Evolutionary conservation across 2,329 filamentous ascomycete genomes (phyloP).

Genomic region (Epichloe baconii): DNA sequence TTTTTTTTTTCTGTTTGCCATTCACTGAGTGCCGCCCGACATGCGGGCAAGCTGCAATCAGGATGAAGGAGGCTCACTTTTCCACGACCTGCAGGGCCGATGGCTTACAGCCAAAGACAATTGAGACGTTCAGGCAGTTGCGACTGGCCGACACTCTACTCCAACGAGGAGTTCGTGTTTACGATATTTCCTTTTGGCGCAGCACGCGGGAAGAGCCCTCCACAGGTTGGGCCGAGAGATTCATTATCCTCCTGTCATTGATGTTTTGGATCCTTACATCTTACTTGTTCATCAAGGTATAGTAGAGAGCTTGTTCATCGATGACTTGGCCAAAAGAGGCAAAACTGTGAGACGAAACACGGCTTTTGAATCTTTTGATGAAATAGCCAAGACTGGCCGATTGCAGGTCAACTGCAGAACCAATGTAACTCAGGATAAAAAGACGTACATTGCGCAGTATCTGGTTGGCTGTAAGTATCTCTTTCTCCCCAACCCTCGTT

Average conservation of each 20-base stretch:
- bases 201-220: slow-evolving; percentile 36
- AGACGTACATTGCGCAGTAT: slow-evolving; percentile 44
- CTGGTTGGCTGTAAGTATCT: slow-evolving; percentile 49
- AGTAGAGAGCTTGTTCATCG: slow-evolving; percentile 57
- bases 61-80: slow-evolving; percentile 2
- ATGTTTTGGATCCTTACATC: slow-evolving; percentile 44
- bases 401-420: slow-evolving; percentile 38
- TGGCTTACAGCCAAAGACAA: slow-evolving; percentile 64
- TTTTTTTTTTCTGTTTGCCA: neutral
- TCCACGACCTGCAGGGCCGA: slow-evolving; percentile 38
- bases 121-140: slow-evolving; percentile 64
- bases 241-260: slow-evolving; percentile 52
- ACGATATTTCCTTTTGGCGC: slow-evolving; percentile 65
- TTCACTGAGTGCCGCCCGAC: neutral
- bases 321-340: slow-evolving; percentile 53
- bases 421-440: slow-evolving; percentile 37
- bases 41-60: neutral
- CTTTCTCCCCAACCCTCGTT: neutral
- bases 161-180: slow-evolving; percentile 54
- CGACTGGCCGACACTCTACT: slow-evolving; percentile 56
- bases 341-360: slow-evolving; percentile 50
- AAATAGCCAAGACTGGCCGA: slow-evolving; percentile 28
- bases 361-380: slow-evolving; percentile 44
- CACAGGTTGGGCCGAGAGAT: slow-evolving; percentile 50
- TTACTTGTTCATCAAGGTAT: slow-evolving; percentile 59